phyloP scores from a whole-genome alignment of 1,139 yeast species.

The Hyphopichia burtonii region DNA sequence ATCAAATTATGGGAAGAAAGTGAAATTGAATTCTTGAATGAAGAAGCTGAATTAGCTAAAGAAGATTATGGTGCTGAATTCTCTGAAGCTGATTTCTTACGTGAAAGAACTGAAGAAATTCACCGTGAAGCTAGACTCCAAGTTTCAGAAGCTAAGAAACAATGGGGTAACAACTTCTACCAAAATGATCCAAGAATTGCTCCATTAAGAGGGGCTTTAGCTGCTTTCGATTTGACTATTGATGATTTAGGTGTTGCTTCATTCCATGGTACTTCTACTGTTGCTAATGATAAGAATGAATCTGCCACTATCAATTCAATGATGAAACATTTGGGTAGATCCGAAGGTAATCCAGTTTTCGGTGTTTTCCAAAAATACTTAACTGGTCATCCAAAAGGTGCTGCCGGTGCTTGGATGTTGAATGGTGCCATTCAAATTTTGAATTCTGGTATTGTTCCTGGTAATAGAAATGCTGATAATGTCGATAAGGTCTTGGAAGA shows the following conservation, averaged over 20 bases:
- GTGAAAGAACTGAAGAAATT: conserved; percentile 87
- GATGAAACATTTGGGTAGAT: conserved; percentile 94
- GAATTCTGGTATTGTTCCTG: conserved; percentile 93
- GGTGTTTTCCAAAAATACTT: conserved; percentile 99
- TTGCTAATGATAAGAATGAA: conserved; percentile 98
- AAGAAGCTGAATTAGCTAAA: conserved; percentile 56
- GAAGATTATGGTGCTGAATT: conserved; percentile 64
- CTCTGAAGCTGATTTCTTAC: conserved; percentile 53
- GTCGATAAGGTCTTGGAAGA: conserved; percentile 80
- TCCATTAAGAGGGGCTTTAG: conserved; percentile 95
- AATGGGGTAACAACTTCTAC: conserved; percentile 96
- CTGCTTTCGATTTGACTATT: conserved; percentile 85
- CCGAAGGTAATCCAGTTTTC: conserved; percentile 95
- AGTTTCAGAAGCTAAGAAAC: conserved; percentile 82
- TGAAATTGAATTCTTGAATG: conserved; percentile 59
- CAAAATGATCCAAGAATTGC: conserved; percentile 90
- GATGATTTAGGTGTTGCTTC: conserved; percentile 97
- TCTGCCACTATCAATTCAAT: conserved; percentile 84
- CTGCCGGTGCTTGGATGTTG: conserved; percentile 99
- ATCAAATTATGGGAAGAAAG: conserved; percentile 81
- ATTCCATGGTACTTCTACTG: conserved; percentile 99
- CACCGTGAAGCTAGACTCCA: conserved; percentile 83
- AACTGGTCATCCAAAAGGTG: conserved; percentile 99
- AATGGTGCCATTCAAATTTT: conserved; percentile 96
- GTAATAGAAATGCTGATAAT: conserved; percentile 98